Percentiles rank a stretch among this genome's conserved stretches.
Evolutionary conservation across 192 early-diverging fungal species (phyloP).

Genomic region (Coemansia sp.): DNA sequence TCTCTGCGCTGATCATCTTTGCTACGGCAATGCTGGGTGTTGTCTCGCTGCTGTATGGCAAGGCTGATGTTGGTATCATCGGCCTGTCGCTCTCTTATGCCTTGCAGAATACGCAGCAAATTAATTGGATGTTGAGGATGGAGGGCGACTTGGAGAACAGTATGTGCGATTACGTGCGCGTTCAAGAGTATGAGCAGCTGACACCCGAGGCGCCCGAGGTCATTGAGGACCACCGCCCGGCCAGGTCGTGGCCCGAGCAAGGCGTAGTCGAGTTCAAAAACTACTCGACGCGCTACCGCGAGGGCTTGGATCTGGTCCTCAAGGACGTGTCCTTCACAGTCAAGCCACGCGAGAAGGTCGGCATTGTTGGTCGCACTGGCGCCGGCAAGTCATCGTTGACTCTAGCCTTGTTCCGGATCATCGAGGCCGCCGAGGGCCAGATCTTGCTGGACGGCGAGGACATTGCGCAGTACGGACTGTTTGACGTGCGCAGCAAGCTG

Average conservation of each 20-base stretch:
- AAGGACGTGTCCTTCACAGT: constrained; percentile 52
- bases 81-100: constrained; percentile 73
- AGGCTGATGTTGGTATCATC: constrained; percentile 70
- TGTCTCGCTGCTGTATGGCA: constrained; percentile 60
- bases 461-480: constrained; percentile 56
- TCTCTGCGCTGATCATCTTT: constrained; percentile 82
- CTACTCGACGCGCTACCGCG: constrained; percentile 84
- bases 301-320: constrained; percentile 80
- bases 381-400: constrained; percentile 70
- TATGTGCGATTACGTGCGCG: constrained; percentile 77
- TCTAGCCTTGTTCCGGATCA: constrained; percentile 68
- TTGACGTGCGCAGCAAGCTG: constrained; percentile 63
- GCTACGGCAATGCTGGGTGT: constrained; percentile 76
- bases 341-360: constrained; percentile 58
- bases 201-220: constrained; percentile 79
- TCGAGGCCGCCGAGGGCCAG: constrained; percentile 64
- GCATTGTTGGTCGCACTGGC: constrained; percentile 70
- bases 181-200: constrained; percentile 83
- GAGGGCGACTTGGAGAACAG: constrained; percentile 85
- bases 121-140: constrained; percentile 90
- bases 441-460: constrained; percentile 73
- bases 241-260: constrained; percentile 70
- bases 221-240: constrained; percentile 62
- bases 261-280: constrained; percentile 77
- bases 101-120: constrained; percentile 73